Conservation (phyloP, 768 basidiomycete genomes). For the Mycena haematopus region DNA sequence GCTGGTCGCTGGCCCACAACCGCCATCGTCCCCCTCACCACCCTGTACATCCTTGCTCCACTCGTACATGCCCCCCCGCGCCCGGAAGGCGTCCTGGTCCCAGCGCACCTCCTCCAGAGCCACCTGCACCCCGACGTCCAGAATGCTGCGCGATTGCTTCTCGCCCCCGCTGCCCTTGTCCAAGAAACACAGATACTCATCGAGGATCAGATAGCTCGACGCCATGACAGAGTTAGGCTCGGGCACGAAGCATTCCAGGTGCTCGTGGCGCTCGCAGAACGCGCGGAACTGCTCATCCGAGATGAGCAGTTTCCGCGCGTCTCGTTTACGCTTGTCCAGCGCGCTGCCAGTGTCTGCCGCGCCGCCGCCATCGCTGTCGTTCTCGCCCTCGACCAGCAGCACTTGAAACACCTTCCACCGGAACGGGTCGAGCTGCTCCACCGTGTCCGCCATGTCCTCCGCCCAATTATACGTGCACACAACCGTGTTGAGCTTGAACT, state of each 20-base stretch:
- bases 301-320: constrained; percentile 1
- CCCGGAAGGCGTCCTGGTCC: constrained; percentile 6
- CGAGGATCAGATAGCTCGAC: constrained; percentile 3
- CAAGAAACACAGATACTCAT: constrained; percentile 1
- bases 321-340: constrained; percentile 1
- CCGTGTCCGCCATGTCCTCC: constrained; percentile 4
- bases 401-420: constrained; percentile 9
- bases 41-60: constrained; percentile 1
- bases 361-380: background rate
- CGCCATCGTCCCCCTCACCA: background rate
- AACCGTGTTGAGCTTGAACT: constrained; percentile 8
- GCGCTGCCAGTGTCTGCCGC: background rate
- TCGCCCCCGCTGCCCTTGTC: constrained; percentile 1
- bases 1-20: background rate
- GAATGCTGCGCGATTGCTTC: constrained; percentile 2
- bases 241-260: background rate
- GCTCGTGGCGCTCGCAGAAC: constrained; percentile 2
- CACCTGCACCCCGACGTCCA: constrained; percentile 1
- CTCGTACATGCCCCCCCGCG: constrained; percentile 2
- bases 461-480: constrained; percentile 3
- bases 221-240: constrained; percentile 7
- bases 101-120: constrained; percentile 2
- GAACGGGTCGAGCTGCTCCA: constrained; percentile 7
- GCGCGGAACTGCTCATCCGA: constrained; percentile 3
- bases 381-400: constrained; percentile 5